phyloP scores from a whole-genome alignment of 139 green algal species.

The Picochlorum sp. region DNA sequence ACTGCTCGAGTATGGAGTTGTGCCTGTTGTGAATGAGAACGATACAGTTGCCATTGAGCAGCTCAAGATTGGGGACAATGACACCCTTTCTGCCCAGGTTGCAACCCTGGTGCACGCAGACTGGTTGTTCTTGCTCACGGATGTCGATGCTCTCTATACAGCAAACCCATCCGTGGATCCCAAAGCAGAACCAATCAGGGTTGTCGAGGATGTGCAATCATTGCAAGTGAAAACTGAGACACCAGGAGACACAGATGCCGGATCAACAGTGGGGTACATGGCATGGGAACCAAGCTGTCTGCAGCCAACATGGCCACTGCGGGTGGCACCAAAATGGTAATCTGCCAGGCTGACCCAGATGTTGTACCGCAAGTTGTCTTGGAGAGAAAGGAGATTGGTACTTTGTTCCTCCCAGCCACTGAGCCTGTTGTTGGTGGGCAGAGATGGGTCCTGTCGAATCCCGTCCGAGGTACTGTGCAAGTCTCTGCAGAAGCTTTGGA shows the following conservation, averaged over 20 bases:
- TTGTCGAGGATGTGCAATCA: slow-evolving; percentile 59
- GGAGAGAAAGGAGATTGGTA: slow-evolving; percentile 29
- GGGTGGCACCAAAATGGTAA: slow-evolving; percentile 71
- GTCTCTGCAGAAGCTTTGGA: no score
- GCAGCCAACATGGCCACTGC: slow-evolving; percentile 81
- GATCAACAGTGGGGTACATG: slow-evolving; percentile 82
- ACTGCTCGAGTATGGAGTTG: slow-evolving; percentile 64
- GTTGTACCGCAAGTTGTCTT: slow-evolving; percentile 45
- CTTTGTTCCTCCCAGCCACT: slow-evolving; percentile 46
- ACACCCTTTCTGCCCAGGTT: slow-evolving; percentile 87
- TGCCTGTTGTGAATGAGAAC: slow-evolving; percentile 96
- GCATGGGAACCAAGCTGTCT: slow-evolving; percentile 93
- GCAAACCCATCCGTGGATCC: slow-evolving; percentile 54
- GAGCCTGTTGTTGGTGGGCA: slow-evolving; percentile 50
- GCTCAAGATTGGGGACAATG: slow-evolving; percentile 92
- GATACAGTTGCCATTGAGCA: slow-evolving; percentile 81
- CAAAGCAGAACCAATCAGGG: slow-evolving; percentile 46
- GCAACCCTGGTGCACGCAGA: slow-evolving; percentile 78
- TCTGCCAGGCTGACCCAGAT: slow-evolving; percentile 45
- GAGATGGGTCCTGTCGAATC: slow-evolving; percentile 56
- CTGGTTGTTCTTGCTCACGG: slow-evolving; percentile 90
- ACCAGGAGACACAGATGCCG: neutral
- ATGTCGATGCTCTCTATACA: slow-evolving; percentile 88
- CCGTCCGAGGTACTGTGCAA: no score
- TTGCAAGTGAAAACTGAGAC: slow-evolving; percentile 54